phyloP scores from a whole-genome alignment of 2,329 filamentous ascomycete species.

The Coniochaeta ligniaria region DNA sequence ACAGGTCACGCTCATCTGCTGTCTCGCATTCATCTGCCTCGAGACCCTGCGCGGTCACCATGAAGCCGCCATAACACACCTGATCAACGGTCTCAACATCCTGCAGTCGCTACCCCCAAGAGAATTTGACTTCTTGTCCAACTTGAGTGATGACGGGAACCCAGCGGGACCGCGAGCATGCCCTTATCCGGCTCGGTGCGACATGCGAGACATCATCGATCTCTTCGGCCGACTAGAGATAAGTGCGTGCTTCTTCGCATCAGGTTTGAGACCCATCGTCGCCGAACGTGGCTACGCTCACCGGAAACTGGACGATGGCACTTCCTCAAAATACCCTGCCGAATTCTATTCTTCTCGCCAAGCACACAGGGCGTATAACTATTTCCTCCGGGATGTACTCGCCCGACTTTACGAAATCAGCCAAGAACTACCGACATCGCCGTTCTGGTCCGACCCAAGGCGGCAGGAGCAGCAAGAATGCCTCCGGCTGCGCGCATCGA shows the following conservation, averaged over 20 bases:
- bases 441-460: conserved; percentile 12
- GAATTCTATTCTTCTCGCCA: conserved; percentile 7
- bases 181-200: conserved; percentile 3
- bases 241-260: conserved; percentile 15
- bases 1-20: conserved; percentile 17
- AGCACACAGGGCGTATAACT: conserved; percentile 4
- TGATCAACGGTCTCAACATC: conserved; percentile 19
- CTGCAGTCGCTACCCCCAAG: conserved; percentile 13
- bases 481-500: conserved; percentile 8
- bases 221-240: conserved; percentile 17
- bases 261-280: conserved; percentile 15
- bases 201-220: conserved; percentile 16
- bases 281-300: conserved; percentile 11
- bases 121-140: conserved; percentile 12
- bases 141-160: conserved; percentile 1
- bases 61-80: conserved; percentile 14
- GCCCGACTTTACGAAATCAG: conserved; percentile 13
- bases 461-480: conserved; percentile 13
- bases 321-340: conserved; percentile 4
- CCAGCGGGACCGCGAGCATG: background rate
- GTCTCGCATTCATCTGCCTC: conserved; percentile 19
- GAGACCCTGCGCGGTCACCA: conserved; percentile 17
- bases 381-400: conserved; percentile 13
- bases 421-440: background rate
- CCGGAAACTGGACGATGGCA: conserved; percentile 10